These are phyloP conservation scores for Eutreptiella sp. DNA, from an alignment of 208 protist genomes.

Conservation along the genomic window DNA sequence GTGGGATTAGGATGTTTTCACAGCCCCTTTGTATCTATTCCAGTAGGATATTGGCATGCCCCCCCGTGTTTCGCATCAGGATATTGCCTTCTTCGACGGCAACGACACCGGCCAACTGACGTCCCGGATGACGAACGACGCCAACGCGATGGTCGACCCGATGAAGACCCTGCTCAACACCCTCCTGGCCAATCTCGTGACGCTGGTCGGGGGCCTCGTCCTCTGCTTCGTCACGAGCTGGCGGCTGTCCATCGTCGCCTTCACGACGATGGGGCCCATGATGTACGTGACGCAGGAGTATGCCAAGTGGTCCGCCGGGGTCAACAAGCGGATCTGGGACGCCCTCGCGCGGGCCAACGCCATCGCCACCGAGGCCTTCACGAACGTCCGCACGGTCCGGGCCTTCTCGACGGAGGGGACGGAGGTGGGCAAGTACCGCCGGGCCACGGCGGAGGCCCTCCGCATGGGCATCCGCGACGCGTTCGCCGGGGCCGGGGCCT, in stretches of 20 bases:
- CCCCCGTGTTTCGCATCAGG: no score
- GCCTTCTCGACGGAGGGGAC: slow-evolving; percentile 50
- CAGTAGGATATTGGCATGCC: no score
- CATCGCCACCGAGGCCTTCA: slow-evolving; percentile 50
- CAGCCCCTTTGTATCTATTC: no score
- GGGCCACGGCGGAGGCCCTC: slow-evolving; percentile 43
- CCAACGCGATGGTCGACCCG: slow-evolving; percentile 48
- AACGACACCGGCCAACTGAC: slow-evolving; percentile 48
- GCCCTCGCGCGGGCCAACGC: slow-evolving; percentile 49
- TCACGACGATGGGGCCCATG: slow-evolving; percentile 48
- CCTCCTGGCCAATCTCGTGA: slow-evolving; percentile 44
- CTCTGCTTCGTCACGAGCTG: slow-evolving; percentile 50
- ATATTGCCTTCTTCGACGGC: slow-evolving; percentile 51
- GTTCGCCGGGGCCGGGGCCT: slow-evolving; percentile 39
- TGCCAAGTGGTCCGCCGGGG: slow-evolving; percentile 40
- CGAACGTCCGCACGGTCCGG: slow-evolving; percentile 55
- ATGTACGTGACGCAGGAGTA: slow-evolving; percentile 48
- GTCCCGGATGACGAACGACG: slow-evolving; percentile 56
- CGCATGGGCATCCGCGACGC: slow-evolving; percentile 43
- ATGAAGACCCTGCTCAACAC: slow-evolving; percentile 45
- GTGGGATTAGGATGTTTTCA: no score
- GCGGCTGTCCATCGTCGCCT: slow-evolving; percentile 49
- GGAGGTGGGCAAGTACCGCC: slow-evolving; percentile 39
- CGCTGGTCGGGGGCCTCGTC: slow-evolving; percentile 38
- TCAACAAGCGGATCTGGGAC: slow-evolving; percentile 51